Evolutionary conservation across 805 yeast species (phyloP), one percentile per base, ranked within the genome.

Genomic region (Metschnikowia gelsemii): DNA sequence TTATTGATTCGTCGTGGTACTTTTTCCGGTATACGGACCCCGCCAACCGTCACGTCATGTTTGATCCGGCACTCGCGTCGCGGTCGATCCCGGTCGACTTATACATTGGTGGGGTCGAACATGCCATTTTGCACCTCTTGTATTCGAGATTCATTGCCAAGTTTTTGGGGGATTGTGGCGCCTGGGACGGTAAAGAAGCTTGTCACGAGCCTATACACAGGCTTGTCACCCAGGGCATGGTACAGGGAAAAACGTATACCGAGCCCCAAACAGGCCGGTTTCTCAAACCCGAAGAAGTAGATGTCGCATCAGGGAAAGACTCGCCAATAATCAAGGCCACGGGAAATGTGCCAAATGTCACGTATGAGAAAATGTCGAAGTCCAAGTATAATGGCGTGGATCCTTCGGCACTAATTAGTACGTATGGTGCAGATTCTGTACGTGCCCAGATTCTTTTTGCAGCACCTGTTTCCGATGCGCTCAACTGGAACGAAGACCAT

Each of bases 1-100:
- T 93, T 57, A 91, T 93, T 80, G 99, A 93, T 63, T 86, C 96
- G 13, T 89, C 97, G 3, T 93, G 99, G 99, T 93, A 93, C 62
- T 87, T 77, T 61, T 82, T 93, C 67, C 75, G 99, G 45, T 90
- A 79, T 54, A 63, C 82, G 2, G 98, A 93, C 59, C 70, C 95
- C 0, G 64, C 79, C 23, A 91, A 93, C 59, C 46, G 54, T 0
- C 35, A 52, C 0, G 49, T 57, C 29, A 85, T 87, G 1, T 88
- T 91, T 55, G 64, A 52, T 56, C 63, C 59, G 43, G 71, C 71
- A 8, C 61, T 59, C 17, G 87, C 83, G 0, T 61, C 76, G 8
- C 57, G 64, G 21, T 54, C 70, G 22, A 66, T 90, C 75, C 97
- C 97, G 0, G 95, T 91, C 11, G 96, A 93, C 61, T 72, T 87